These are phyloP conservation scores for Mycosphaerella arachidis DNA, from an alignment of 2,329 filamentous ascomycete genomes.

Conservation along the genomic window DNA sequence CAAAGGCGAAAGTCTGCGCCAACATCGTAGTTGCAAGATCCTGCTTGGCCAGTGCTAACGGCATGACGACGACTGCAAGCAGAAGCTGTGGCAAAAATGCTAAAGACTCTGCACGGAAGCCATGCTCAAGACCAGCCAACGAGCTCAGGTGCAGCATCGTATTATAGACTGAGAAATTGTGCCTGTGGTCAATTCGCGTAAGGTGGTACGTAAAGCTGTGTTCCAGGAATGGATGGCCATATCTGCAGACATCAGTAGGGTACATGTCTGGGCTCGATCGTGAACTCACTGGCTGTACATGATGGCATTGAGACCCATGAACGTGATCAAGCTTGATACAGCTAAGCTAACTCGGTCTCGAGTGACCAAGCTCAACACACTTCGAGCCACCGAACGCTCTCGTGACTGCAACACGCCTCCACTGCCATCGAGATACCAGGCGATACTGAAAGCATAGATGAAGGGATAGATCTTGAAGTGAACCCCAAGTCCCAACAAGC, in stretches of 20 bases:
- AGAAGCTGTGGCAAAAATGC: slow-evolving; percentile 86
- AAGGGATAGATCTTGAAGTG: slow-evolving; percentile 99
- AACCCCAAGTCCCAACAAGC: slow-evolving; percentile 74
- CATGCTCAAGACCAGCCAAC: slow-evolving; percentile 47
- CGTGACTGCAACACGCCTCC: neutral
- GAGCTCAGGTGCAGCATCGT: slow-evolving; percentile 83
- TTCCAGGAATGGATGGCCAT: slow-evolving; percentile 74
- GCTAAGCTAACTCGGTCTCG: slow-evolving; percentile 53
- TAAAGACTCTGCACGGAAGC: slow-evolving; percentile 63
- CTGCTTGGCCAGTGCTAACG: slow-evolving; percentile 71
- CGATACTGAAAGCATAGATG: slow-evolving; percentile 78
- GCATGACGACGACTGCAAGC: slow-evolving; percentile 72
- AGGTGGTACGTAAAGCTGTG: slow-evolving; percentile 94
- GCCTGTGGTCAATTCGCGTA: slow-evolving; percentile 87
- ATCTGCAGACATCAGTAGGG: slow-evolving; percentile 45
- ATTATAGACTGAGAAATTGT: slow-evolving; percentile 98
- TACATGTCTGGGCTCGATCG: neutral
- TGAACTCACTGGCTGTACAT: slow-evolving; percentile 70
- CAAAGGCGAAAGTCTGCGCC: slow-evolving; percentile 94
- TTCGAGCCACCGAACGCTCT: slow-evolving; percentile 25
- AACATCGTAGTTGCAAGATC: slow-evolving; percentile 81
- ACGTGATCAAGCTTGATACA: slow-evolving; percentile 65
- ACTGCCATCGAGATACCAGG: slow-evolving; percentile 71
- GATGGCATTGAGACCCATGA: slow-evolving; percentile 64
- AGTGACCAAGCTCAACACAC: slow-evolving; percentile 17